phyloP scores from a whole-genome alignment of 805 yeast species.

The Wickerhamiella kazuoi region DNA sequence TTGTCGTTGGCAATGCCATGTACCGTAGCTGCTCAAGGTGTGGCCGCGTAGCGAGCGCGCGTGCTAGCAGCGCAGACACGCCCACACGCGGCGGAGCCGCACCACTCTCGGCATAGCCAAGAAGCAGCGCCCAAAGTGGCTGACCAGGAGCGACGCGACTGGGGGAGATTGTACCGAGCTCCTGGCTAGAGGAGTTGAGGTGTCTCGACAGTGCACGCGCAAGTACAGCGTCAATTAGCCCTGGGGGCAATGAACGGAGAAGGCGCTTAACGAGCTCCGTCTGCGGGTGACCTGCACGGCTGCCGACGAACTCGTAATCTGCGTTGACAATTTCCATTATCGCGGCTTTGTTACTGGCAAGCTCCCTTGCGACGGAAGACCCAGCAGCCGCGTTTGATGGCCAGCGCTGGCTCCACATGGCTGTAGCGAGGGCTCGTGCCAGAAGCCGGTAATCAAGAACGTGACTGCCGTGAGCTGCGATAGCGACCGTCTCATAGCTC shows the following conservation, averaged over 20 bases:
- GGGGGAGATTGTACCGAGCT: too few relatives aligned
- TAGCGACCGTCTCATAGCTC: constrained; percentile 10
- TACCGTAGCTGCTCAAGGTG: constrained; percentile 19
- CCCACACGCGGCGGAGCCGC: background rate
- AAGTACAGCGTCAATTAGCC: constrained; percentile 4
- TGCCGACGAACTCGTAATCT: too few relatives aligned
- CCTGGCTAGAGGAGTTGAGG: background rate
- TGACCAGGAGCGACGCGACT: constrained; percentile 11
- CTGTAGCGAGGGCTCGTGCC: constrained; percentile 14
- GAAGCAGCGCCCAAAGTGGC: constrained; percentile 16
- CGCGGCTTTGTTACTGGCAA: too few relatives aligned
- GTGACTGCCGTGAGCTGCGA: constrained; percentile 8
- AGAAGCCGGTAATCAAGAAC: constrained; percentile 4
- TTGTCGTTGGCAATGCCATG: constrained; percentile 15
- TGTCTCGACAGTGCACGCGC: background rate
- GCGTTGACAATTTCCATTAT: too few relatives aligned
- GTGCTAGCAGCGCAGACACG: constrained; percentile 6
- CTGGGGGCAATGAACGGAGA: constrained; percentile 1
- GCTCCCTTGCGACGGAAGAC: too few relatives aligned
- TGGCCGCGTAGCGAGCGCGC: constrained; percentile 13
- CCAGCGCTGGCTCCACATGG: constrained; percentile 15
- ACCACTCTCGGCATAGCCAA: constrained; percentile 6
- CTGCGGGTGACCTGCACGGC: too few relatives aligned
- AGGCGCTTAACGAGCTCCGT: constrained; percentile 6
- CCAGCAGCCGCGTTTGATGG: too few relatives aligned